Conservation (phyloP, 768 basidiomycete genomes). For the Mycena floridula region DNA sequence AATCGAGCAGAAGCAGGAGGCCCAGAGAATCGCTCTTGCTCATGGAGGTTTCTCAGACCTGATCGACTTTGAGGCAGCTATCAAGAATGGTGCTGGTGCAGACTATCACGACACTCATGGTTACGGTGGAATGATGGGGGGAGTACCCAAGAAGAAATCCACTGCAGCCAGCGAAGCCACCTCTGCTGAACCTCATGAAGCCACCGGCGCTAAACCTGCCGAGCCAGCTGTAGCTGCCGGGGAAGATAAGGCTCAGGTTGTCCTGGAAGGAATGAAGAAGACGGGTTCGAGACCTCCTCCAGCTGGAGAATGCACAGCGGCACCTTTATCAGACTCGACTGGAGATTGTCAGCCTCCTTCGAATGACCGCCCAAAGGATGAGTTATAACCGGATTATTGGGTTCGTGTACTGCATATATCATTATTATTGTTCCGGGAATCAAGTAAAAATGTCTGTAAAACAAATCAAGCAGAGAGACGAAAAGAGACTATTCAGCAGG, state of each 20-base stretch:
- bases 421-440: no score
- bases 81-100: slow-evolving; percentile 33
- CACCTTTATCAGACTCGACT: not conserved
- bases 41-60: slow-evolving; percentile 45
- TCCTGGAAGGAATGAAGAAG: not conserved
- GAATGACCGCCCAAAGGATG: not conserved
- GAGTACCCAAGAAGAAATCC: slow-evolving; percentile 10
- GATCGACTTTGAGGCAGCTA: slow-evolving; percentile 46
- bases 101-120: slow-evolving; percentile 40
- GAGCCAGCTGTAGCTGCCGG: no score
- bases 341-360: slow-evolving; percentile 1
- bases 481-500: no score
- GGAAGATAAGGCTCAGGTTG: slow-evolving; percentile 1
- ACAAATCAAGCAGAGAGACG: no score
- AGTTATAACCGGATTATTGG: not conserved
- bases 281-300: not conserved
- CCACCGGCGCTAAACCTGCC: not conserved
- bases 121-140: slow-evolving; percentile 36
- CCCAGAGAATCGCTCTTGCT: slow-evolving; percentile 42
- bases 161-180: slow-evolving; percentile 3
- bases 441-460: no score
- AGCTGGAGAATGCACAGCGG: not conserved
- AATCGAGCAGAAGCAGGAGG: slow-evolving; percentile 45
- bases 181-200: not conserved
- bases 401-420: not conserved